Evolutionary conservation across 768 basidiomycete genomes (phyloP).

Genomic region (Suillus spraguei): DNA sequence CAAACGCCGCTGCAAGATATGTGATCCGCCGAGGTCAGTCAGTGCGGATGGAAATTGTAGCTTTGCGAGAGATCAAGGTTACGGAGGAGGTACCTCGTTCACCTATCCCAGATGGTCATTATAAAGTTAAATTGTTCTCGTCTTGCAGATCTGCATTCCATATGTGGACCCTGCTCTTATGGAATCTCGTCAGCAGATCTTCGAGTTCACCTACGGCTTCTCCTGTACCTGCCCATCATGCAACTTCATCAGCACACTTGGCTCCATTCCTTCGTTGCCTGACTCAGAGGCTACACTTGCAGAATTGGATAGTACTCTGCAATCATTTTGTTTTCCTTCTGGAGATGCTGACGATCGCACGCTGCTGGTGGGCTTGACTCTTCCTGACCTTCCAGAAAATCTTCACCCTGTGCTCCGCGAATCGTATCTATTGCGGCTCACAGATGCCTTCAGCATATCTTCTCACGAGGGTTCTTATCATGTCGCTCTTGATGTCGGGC

Average conservation of each 20-base stretch:
- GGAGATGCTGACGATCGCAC: constrained; percentile 19
- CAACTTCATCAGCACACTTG: constrained; percentile 40
- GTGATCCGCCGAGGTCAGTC: constrained; percentile 38
- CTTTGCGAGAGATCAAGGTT: constrained; percentile 54
- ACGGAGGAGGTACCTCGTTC: constrained; percentile 64
- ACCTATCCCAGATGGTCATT: constrained; percentile 5
- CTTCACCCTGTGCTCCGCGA: constrained; percentile 49
- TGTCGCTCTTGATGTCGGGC: constrained; percentile 54
- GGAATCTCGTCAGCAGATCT: constrained; percentile 58
- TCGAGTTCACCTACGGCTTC: constrained; percentile 69
- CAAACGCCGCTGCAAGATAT: constrained; percentile 72
- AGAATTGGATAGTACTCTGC: constrained; percentile 35
- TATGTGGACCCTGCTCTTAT: constrained; percentile 79
- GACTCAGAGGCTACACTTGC: constrained; percentile 19
- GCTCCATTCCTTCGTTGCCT: constrained; percentile 41
- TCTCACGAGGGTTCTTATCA: constrained; percentile 67
- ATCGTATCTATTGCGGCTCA: constrained; percentile 55
- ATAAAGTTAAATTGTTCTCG: background rate
- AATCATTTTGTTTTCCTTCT: constrained; percentile 41
- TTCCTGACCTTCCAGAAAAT: constrained; percentile 30
- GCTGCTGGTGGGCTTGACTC: constrained; percentile 14
- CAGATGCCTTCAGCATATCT: constrained; percentile 65
- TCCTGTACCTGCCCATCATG: constrained; percentile 65
- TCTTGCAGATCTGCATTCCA: constrained; percentile 64
- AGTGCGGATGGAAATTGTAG: constrained; percentile 64